A percentile compares a stretch with the other conserved stretches of the same genome.
phyloP scores from a whole-genome alignment of 2,329 filamentous ascomycete genomes.

The Aureobasidium uvarum region DNA sequence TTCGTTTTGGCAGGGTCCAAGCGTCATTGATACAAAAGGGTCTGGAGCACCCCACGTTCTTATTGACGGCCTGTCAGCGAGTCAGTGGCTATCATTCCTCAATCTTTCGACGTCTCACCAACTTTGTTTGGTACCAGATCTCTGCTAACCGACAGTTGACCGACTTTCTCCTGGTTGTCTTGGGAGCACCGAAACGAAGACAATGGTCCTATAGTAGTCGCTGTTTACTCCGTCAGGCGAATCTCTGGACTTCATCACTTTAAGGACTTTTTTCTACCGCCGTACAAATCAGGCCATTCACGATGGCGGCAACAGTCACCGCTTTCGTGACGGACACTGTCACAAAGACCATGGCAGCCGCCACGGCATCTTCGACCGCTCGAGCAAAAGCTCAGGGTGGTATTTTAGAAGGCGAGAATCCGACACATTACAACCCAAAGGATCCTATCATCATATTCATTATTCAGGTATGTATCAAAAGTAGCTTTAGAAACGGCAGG shows the following conservation, averaged over 20 bases:
- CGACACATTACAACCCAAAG: slow-evolving; percentile 64
- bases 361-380: slow-evolving; percentile 33
- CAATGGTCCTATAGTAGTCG: background rate
- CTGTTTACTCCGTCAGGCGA: background rate
- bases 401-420: slow-evolving; percentile 69
- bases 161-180: background rate
- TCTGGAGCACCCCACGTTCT: slow-evolving; percentile 11
- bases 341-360: slow-evolving; percentile 32
- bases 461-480: slow-evolving; percentile 57
- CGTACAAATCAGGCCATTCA: background rate
- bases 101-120: background rate
- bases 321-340: slow-evolving; percentile 30
- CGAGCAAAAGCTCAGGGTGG: slow-evolving; percentile 60
- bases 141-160: background rate
- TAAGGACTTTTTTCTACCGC: background rate
- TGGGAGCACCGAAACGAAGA: background rate
- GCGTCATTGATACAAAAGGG: slow-evolving; percentile 2
- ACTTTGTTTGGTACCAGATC: background rate
- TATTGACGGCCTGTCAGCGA: background rate
- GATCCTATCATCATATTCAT: slow-evolving; percentile 76
- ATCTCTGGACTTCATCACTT: background rate
- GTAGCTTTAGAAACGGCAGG: background rate
- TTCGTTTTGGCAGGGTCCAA: background rate
- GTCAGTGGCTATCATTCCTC: slow-evolving; percentile 13
- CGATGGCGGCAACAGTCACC: slow-evolving; percentile 30